Base-by-base conservation (phyloP, 2,329 filamentous ascomycete species). In the Calonectria pauciramosa region DNA sequence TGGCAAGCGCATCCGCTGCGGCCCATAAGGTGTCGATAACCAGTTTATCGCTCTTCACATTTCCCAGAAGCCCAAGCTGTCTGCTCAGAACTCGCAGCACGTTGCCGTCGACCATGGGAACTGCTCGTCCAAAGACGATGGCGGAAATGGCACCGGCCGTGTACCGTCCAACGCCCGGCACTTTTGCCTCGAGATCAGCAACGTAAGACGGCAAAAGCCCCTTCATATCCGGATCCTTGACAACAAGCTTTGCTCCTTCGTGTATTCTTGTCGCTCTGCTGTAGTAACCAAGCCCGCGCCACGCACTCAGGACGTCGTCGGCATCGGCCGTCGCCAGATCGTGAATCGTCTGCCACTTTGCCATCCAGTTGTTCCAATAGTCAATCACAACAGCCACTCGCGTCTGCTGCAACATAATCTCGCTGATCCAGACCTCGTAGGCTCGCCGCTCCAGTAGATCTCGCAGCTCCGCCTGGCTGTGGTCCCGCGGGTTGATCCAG, bases 361-460 rank as follows among this genome's bases (percentile, higher is more conserved):
- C 85, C 85, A 91, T 91, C 91, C 91, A 93, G 1, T 86, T 86
- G 36, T 89, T 90, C 90, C 91, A 93, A 81, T 93, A 93, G 64
- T 89, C 90, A 26, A 92, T 89, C 0, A 93, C 91, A 9, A 89
- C 89, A 3, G 89, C 87, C 5, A 93, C 91, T 34, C 91, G 90
- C 2, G 91, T 93, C 83, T 93, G 91, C 82, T 93, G 91, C 14
- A 93, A 87, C 91, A 93, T 93, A 77, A 93, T 90, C 84, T 93
- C 91, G 79, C 89, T 91, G 80, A 93, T 92, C 90, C 91, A 93
- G 60, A 93, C 91, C 81, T 93, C 88, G 83, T 93, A 93, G 2
- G 91, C 91, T 63, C 91, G 88, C 36, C 84, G 87, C 72, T 89
- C 88, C 14, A 92, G 84, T 3, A 82, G 82, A n/a, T 72, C 60